These are phyloP conservation scores for Brassica incana DNA, from an alignment of 345 rosid genomes.

Conservation along the genomic window DNA sequence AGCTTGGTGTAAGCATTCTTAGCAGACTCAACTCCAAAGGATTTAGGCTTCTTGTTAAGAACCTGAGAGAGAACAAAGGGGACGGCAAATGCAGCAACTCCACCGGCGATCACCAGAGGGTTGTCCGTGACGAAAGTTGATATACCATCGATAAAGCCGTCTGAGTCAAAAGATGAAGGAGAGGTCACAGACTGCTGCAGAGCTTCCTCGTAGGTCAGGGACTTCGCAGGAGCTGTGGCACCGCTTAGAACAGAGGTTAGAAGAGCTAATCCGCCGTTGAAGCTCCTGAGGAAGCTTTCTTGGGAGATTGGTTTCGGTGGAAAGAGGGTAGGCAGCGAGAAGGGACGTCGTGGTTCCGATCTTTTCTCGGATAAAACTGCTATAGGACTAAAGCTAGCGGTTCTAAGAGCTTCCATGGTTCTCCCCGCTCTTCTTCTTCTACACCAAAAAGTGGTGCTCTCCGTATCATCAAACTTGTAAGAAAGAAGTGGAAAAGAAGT, in stretches of 20 bases:
- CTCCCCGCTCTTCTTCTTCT: neutral
- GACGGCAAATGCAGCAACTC: slow-evolving; percentile 62
- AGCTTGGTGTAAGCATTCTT: slow-evolving; percentile 70
- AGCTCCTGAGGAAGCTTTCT: slow-evolving; percentile 47
- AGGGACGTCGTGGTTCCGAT: slow-evolving; percentile 52
- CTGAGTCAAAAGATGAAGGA: slow-evolving; percentile 48
- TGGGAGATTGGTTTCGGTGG: slow-evolving; percentile 40
- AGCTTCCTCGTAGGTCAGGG: slow-evolving; percentile 87
- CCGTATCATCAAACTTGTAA: slow-evolving; percentile 16
- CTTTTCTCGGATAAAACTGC: slow-evolving; percentile 60
- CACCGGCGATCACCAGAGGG: slow-evolving; percentile 68
- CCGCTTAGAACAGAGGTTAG: slow-evolving; percentile 60
- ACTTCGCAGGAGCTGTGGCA: slow-evolving; percentile 49
- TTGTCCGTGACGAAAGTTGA: slow-evolving; percentile 65
- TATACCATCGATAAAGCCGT: slow-evolving; percentile 48
- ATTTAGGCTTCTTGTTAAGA: slow-evolving; percentile 52
- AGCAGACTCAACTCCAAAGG: slow-evolving; percentile 87
- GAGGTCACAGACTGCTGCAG: slow-evolving; percentile 56
- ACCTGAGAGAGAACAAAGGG: slow-evolving; percentile 69
- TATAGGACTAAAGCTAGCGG: slow-evolving; percentile 63
- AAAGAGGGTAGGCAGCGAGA: slow-evolving; percentile 44
- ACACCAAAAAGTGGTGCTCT: slow-evolving; percentile 6
- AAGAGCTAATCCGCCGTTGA: slow-evolving; percentile 60
- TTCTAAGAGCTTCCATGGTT: slow-evolving; percentile 73
- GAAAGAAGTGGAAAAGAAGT: slow-evolving; percentile 21